Base-by-base conservation (phyloP, 2,329 filamentous ascomycete species). In the Claviceps citrina region DNA sequence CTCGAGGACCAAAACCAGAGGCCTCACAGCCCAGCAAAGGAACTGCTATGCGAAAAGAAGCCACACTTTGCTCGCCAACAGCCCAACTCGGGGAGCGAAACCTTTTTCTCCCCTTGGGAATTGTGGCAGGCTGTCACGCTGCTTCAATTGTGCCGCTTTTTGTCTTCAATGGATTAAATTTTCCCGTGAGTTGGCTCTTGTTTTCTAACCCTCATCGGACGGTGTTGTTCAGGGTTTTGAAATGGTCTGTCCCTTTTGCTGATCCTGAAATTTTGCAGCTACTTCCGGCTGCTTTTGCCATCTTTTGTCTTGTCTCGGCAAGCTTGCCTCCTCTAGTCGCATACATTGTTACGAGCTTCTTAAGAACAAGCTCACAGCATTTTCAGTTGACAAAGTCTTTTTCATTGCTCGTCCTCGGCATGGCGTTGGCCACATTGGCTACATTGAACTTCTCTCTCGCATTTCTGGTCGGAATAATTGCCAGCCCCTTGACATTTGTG, bases 391-490 rank as follows among this genome's bases (percentile, higher is more conserved):
- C 86, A 47, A 87, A 93, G 56, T 91, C 81, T 43, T 86, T 96
- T 65, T 93, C 86, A 5, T 74, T 96, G n/a, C 76, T 98, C 10
- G 68, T 93, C 8, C 73, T 96, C 0, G 91, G 91, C 51, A 84
- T 95, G 66, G 87, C 85, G 51, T 76, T 98, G 47, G 87, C 87
- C 10, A 81, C 87, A 1, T 79, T 98, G 10, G 89, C 91, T 2
- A 98, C 89, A 0, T 73, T 98, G 38, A 98, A 98, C 62, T 98
- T 98, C 67, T 86, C 82, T 3, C 77, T 95, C 12, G 79, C 85
- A 36, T 80, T 96, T 55, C 67, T 94, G 28, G 68, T 95, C 38
- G 91, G 91, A 28, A 64, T 96, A 2, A 64, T 89, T 34, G 77
- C 84, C 32, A 66, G 74, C 3, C 89, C 89, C 0, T 66, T 96